Evolutionary conservation across 805 yeast species (phyloP), one percentile per base, ranked within the genome.

Genomic region (Candida loeiensis): DNA sequence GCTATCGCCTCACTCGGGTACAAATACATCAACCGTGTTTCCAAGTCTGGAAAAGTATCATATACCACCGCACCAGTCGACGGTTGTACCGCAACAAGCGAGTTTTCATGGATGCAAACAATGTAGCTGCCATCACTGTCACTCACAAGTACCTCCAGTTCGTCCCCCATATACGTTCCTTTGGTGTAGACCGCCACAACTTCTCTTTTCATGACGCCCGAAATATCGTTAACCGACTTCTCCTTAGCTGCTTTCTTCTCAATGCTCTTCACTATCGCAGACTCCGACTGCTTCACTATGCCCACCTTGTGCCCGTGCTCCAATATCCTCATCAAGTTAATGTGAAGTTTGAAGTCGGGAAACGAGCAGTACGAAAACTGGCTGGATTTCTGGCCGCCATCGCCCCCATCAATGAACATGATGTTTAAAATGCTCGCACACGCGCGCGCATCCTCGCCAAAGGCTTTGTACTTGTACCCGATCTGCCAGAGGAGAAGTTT

Each of bases 391-490:
- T 73, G 72, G 3, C 69, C 69, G 11, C 70, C 72, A 28, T 80
- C 76, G 55, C 80, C 78, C 0, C 95, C 96, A 0, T 85, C 84
- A 0, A 86, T 69, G 16, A 83, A 66, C 78, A 80, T 80, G 30
- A 86, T 83, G 44, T 83, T 80, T 24, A 89, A 59, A 9, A 82
- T 71, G 35, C 71, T 64, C 9, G 95, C 73, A 0, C 82, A 96
- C 4, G 66, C 63, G 11, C 68, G 71, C 0, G 98, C 97, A 61
- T 91, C 97, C 40, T 80, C 73, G 0, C 95, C 96, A 56, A 78
- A 87, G 45, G 90, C 81, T 53, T 85, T 86, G 63, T 80, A 93
- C 59, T 88, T 89, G 64, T 91, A 93, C 0, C 99, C 99, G 2
- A 86, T 95, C 56, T 93, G 93, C 18, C 91, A 72, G 0, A 93